These are phyloP conservation scores for Ganoderma multipileum DNA, from an alignment of 1,284 basidiomycete species.

Conservation along the genomic window DNA sequence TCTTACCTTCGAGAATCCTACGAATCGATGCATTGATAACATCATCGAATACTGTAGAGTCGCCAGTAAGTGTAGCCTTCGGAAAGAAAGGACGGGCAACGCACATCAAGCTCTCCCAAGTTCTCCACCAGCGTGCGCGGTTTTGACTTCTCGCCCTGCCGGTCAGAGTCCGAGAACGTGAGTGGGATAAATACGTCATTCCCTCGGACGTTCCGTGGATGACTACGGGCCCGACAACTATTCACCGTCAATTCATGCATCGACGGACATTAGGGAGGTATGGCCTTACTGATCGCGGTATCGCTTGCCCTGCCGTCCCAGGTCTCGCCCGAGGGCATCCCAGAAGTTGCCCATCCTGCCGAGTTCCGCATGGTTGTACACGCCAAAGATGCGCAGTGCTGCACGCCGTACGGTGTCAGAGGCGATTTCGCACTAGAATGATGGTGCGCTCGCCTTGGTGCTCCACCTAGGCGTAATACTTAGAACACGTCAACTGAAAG, in stretches of 20 bases:
- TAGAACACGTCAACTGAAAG: not conserved
- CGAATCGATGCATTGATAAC: conserved; percentile 60
- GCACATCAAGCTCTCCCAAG: not conserved
- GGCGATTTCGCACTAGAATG: not conserved
- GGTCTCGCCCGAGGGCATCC: conserved; percentile 54
- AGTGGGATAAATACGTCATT: not conserved
- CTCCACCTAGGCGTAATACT: not conserved
- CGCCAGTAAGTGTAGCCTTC: not conserved
- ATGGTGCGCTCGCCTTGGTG: not conserved
- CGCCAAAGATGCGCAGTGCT: conserved; percentile 62
- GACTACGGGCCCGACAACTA: conserved; percentile 40
- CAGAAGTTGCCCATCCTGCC: conserved; percentile 49
- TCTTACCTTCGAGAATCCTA: conserved; percentile 62
- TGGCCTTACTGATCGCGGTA: conserved; percentile 47
- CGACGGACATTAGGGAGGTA: not conserved
- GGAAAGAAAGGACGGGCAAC: not conserved
- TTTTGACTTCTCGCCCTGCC: not conserved
- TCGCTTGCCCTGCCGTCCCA: conserved; percentile 51
- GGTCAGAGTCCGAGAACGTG: not conserved
- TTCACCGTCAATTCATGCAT: not conserved
- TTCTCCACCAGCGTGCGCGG: not conserved
- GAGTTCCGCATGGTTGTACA: conserved; percentile 60
- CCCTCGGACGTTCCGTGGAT: not conserved
- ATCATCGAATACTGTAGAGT: conserved; percentile 51
- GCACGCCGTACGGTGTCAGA: not conserved